Evolutionary conservation across 768 basidiomycete genomes (phyloP).

Genomic region (Cystobasidium ongulense): DNA sequence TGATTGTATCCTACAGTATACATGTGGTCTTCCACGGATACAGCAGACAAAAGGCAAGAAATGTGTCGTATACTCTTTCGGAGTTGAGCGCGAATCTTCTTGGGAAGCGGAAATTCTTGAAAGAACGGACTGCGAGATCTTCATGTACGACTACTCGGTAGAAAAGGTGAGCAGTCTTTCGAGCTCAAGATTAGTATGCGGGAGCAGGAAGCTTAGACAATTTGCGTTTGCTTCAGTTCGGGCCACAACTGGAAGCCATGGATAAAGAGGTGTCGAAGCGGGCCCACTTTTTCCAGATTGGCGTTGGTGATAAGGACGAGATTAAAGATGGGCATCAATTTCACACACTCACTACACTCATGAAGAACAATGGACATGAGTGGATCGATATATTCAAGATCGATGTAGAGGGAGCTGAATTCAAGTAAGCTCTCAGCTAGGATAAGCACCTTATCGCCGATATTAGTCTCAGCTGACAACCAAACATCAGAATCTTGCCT

Average conservation of each 20-base stretch:
- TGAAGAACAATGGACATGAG: conserved; percentile 61
- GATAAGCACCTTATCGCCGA: not conserved
- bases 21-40: conserved; percentile 57
- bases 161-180: conserved; percentile 37
- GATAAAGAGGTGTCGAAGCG: conserved; percentile 38
- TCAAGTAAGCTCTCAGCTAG: conserved; percentile 47
- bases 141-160: conserved; percentile 55
- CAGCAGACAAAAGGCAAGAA: conserved; percentile 49
- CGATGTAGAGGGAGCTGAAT: conserved; percentile 65
- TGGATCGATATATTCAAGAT: conserved; percentile 60
- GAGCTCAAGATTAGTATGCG: conserved; percentile 35
- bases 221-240: conserved; percentile 7
- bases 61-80: conserved; percentile 59
- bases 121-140: conserved; percentile 53
- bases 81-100: conserved; percentile 58
- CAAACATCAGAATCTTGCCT: conserved; percentile 43
- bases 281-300: conserved; percentile 50
- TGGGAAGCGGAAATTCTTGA: conserved; percentile 58
- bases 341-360: conserved; percentile 59
- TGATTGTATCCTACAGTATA: conserved; percentile 47
- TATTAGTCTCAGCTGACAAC: not conserved
- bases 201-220: conserved; percentile 48
- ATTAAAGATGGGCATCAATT: conserved; percentile 50
- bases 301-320: conserved; percentile 48
- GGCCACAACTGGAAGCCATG: conserved; percentile 41